Evolutionary conservation across 345 rosid species (phyloP), one percentile per base, ranked within the genome.

Genomic region (Pugionium cornutum): DNA sequence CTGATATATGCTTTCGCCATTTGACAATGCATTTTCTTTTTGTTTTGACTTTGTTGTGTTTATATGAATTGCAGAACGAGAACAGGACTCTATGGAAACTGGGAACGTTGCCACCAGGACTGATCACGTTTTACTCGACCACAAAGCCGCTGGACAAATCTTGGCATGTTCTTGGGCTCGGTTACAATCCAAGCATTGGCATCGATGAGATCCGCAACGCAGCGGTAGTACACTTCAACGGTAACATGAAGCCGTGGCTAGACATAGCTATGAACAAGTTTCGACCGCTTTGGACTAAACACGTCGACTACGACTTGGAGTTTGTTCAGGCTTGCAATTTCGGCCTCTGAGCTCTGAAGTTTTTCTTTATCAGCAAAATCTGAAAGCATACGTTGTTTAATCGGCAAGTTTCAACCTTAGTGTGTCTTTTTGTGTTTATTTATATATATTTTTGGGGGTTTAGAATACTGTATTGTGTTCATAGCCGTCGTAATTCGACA

Each of bases 181-280:
- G 98, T 29, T 92, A 89, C 62, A 92, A 92, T 68, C 98, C 98
- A 6, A 88, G 99, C 83, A 88, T 94, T 56, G 67, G 97, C 68
- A 75, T 83, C 95, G 96, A 88, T 3, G 99, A 94, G 89, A 94
- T 90, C 35, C 78, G 68, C 43, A 84, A 86, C 32, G 98, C 98
- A 7, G 97, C 98, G 0, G 98, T 92, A 29, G 95, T 92, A 57
- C 98, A 89, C 67, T 89, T 89, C 81, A 92, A 89, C 33, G 98
- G 96, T 62, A 92, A 92, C 66, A 89, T 89, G 97, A 89, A 92
- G 86, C 98, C 97, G 1, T 92, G 97, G 98, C 88, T 92, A 1
- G 98, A 92, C 46, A 89, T 89, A 51, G 97, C 98, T 66, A 89
- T 92, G 98, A 89, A 84, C 78, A 96, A 86, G 78, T 94, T 88